Evolutionary conservation across 2,329 filamentous ascomycete species (phyloP), one percentile per base, ranked within the genome.

Genomic region (Cordyceps pruinosa): DNA sequence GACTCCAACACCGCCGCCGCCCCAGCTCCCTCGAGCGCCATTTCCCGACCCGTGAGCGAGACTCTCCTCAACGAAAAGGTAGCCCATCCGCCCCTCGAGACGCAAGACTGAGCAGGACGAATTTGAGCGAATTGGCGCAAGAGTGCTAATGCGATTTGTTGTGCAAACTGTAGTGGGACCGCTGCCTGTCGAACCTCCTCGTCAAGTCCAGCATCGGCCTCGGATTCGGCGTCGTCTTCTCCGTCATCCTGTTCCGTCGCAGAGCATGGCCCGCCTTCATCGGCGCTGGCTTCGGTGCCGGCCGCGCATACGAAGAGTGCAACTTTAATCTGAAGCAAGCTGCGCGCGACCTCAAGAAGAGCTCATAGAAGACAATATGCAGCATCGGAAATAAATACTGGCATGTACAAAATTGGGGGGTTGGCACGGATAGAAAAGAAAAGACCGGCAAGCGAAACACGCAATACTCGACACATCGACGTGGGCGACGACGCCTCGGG

Each of bases 31-130:
- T 80, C 85, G 66, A 80, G 82, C 73, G 80, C 84, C 63, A 81
- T 88, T 71, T 82, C 87, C 73, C 85, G 90, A 75, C 93, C 94
- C 63, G 88, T 97, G 77, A 97, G 93, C 81, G 94, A 99, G 81
- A 90, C 93, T 70, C 85, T 99, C 69, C 84, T 99, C 71, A 97
- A 97, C 77, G 94, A 99, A 79, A 99, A 99, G 91, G 94, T 85
- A 63, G 69, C 45, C 47, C 48, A 44, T 3, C n/a, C n/a, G n/a
- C 6, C n/a, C 23, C 53, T 25, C 44, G 19, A 12, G 32, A 26
- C 45, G n/a, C 23, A 8, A 34, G 26, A 32, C n/a, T 25, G 19
- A 23, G n/a, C 13, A 57, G 34, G 30, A 8, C 26, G 15, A 37
- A 17, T 5, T 15, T 1, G 21, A 30, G 21, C 15, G 10, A 34